These are phyloP conservation scores for Diplocarpon mali DNA, from an alignment of 2,329 filamentous ascomycete genomes.

Conservation along the genomic window DNA sequence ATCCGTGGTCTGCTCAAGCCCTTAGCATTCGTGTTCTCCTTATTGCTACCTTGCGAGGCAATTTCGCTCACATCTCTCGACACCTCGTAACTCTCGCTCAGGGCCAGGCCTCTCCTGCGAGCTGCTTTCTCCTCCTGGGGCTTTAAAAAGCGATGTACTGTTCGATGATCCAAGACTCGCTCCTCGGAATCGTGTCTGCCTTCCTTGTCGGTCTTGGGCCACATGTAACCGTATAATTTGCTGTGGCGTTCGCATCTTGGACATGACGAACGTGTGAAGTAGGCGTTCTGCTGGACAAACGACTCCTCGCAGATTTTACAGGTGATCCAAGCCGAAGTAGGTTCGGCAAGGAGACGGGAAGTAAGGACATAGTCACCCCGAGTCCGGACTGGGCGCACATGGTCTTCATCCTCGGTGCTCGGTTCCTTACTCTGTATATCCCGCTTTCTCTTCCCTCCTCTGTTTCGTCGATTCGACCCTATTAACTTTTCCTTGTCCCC, in stretches of 20 bases:
- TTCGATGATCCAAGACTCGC: slow-evolving; percentile 66
- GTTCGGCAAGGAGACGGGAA: slow-evolving; percentile 60
- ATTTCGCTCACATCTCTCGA: slow-evolving; percentile 18
- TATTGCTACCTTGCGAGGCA: slow-evolving; percentile 1
- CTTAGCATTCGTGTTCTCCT: slow-evolving; percentile 5
- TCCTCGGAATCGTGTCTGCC: slow-evolving; percentile 63
- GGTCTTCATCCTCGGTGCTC: slow-evolving; percentile 14
- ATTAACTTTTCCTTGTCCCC: background rate
- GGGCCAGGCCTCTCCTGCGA: slow-evolving; percentile 13
- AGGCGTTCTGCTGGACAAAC: slow-evolving; percentile 84
- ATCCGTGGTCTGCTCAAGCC: slow-evolving; percentile 2
- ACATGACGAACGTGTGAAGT: slow-evolving; percentile 75
- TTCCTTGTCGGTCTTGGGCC: slow-evolving; percentile 87
- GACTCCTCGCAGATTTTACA: slow-evolving; percentile 73
- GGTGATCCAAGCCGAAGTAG: slow-evolving; percentile 72
- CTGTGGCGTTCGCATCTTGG: slow-evolving; percentile 91
- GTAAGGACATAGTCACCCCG: slow-evolving; percentile 80
- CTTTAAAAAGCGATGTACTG: slow-evolving; percentile 72
- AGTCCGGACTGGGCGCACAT: slow-evolving; percentile 33
- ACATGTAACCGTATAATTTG: slow-evolving; percentile 87
- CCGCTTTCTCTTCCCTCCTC: slow-evolving; percentile 7
- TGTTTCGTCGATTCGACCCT: slow-evolving; percentile 1
- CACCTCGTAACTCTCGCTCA: slow-evolving; percentile 15
- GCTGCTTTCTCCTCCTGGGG: slow-evolving; percentile 48
- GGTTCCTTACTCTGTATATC: slow-evolving; percentile 9